Evolutionary conservation across 306 rosid genomes (phyloP), one percentile per base, ranked within the genome.

Genomic region (Canavalia gladiata): DNA sequence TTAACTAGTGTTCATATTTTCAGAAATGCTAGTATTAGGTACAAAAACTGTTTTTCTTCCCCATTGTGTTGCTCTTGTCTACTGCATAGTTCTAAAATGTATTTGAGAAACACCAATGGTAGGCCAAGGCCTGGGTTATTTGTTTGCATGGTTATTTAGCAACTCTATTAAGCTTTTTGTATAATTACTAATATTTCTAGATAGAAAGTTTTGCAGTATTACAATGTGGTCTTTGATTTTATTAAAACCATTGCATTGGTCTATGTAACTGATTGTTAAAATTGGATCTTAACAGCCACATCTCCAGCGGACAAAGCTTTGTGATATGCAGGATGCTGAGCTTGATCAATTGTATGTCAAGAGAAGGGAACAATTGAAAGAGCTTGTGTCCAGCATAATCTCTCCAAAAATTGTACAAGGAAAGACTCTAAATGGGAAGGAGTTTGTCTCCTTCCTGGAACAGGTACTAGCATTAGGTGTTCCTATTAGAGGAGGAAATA

Each of bases 401-500:
- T 91, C 81, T 86, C 99, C 99, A 8, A 95, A 95, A 90, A 87
- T 93, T 86, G 99, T 93, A 79, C 97, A 85, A 79, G 94, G 99
- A 29, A 93, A 86, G 83, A 45, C 89, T 76, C 78, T 95, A 57
- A 93, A 84, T 28, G 99, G 99, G 75, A 93, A 85, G 84, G 94
- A 95, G 81, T 95, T 95, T 75, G 96, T 95, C 72, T 80, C 89
- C 76, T 95, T 95, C 82, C 77, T 95, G 68, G 85, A 91, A 83
- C 98, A 95, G 99, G 99, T 95, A 87, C 51, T 45, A 5, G 57
- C 46, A 75, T 85, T 62, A 30, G 41, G 39, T 37, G 52, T 80
- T 62, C 41, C 69, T 55, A 46, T 31, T 30, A 28, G 39, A 68
- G 51, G 69, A 70, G 62, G 35, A 66, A 68, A 46, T 5, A 58